Base-by-base conservation (phyloP, 495 filamentous ascomycete genomes). In the Annulohypoxylon maeteangense region DNA sequence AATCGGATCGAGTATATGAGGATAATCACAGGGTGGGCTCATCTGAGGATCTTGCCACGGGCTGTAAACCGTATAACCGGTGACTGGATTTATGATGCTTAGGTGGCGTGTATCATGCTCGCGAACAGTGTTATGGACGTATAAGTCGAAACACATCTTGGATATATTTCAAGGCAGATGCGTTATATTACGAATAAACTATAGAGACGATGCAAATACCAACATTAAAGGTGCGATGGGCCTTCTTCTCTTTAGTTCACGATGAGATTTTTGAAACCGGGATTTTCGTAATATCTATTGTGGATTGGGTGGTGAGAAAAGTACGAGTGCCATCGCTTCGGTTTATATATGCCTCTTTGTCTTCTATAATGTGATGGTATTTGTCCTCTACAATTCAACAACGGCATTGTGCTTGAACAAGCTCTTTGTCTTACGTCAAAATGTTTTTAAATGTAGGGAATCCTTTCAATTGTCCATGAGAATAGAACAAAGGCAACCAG, bases 61-160 rank as follows among this genome's bases (percentile, higher is more conserved):
- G 16, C 63, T 68, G n/a, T 56, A 50, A 7, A 76, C 67, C 0
- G 56, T 63, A 20, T 74, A 71, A 1, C 70, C 60, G 1, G 74
- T 76, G 1, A 25, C 29, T 2, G 71, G 71, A 23, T 76, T 66
- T 0, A 76, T 4, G 10, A 67, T 40, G 23, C 63, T 53, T 7
- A 7, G 27, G 42, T 38, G 70, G 0, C 67, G 74, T 4, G 64
- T 71, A 10, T 76, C 74, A 25, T 74, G 71, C 12, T 53, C 44
- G 4, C 14, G 16, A 1, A 54, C 12, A n/a, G 74, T 76, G 23
- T 63, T 1, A 36, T 74, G 67, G 4, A 60, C 22, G 27, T 36
- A 34, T 3, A 74, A 12, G 0, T 48, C 25, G 40, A 73, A 10
- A 29, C 65, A 73, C 66, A 70, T 75, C 1, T 53, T 65, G 32